phyloP scores from a whole-genome alignment of 768 basidiomycete species.

The Psilocybe cubensis region DNA sequence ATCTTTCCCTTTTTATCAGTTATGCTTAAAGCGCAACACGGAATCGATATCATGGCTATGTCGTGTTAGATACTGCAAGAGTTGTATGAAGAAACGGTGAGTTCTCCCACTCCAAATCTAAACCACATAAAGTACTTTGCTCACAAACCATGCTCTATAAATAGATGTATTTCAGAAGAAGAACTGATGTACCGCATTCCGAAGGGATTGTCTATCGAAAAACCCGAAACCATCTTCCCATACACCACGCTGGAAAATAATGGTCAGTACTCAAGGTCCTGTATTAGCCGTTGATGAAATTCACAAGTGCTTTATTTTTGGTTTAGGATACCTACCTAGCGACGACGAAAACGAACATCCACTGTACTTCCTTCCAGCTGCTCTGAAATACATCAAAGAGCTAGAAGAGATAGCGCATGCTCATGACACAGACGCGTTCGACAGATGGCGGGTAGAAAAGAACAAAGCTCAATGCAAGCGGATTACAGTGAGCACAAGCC shows the following conservation, averaged over 20 bases:
- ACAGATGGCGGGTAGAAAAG: constrained; percentile 32
- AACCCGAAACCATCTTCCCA: constrained; percentile 34
- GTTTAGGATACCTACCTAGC: neutral
- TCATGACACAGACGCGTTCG: constrained; percentile 20
- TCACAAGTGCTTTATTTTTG: neutral
- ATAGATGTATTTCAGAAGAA: constrained; percentile 34
- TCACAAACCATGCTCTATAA: neutral
- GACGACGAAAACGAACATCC: constrained; percentile 12
- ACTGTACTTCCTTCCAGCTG: constrained; percentile 28
- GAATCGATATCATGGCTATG: constrained; percentile 39
- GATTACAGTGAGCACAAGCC: constrained; percentile 28
- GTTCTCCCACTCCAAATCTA: constrained; percentile 4
- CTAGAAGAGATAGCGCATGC: constrained; percentile 22
- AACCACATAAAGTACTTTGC: neutral
- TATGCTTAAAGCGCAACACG: constrained; percentile 33
- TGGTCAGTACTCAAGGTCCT: constrained; percentile 16
- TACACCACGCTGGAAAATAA: constrained; percentile 23
- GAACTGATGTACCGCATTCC: constrained; percentile 29
- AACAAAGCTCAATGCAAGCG: constrained; percentile 26
- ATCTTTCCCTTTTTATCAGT: constrained; percentile 23
- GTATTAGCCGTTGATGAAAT: neutral
- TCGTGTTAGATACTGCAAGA: constrained; percentile 39
- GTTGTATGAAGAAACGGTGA: constrained; percentile 36
- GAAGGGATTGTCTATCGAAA: constrained; percentile 25
- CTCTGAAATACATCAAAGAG: constrained; percentile 29